These are phyloP conservation scores for Gomphus bonarii DNA, from an alignment of 1,284 basidiomycete species.

Conservation along the genomic window DNA sequence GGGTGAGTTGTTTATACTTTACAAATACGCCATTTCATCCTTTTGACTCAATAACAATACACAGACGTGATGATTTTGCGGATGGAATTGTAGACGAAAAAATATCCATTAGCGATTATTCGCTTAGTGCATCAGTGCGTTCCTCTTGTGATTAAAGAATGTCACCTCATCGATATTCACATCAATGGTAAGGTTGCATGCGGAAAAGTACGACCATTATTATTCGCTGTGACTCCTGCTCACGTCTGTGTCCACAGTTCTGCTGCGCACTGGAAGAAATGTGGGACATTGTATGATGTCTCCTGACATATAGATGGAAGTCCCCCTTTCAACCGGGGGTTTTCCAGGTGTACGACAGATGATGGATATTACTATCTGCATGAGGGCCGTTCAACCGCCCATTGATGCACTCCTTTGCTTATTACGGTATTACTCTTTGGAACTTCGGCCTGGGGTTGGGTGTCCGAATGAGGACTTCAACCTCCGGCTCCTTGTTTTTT, in stretches of 20 bases:
- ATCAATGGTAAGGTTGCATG: constrained; percentile 44
- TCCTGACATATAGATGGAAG: not conserved
- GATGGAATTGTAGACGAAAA: constrained; percentile 96
- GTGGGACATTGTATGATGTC: constrained; percentile 45
- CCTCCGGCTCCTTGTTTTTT: too few relatives aligned
- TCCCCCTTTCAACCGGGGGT: not conserved
- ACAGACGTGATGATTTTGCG: constrained; percentile 86
- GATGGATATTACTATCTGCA: not conserved
- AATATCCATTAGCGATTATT: constrained; percentile 93
- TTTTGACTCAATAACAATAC: not conserved
- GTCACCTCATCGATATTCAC: constrained; percentile 15
- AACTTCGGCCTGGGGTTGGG: not conserved
- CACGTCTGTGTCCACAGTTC: constrained; percentile 32
- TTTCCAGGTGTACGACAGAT: not conserved
- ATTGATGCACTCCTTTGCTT: too few relatives aligned
- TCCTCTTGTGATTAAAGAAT: not conserved
- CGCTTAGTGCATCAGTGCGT: constrained; percentile 81
- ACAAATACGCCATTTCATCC: not conserved
- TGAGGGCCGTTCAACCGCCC: not conserved
- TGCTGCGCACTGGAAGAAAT: constrained; percentile 60
- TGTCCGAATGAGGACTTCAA: not conserved
- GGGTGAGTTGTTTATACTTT: constrained; percentile 34
- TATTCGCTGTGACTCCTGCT: not conserved
- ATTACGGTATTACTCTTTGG: not conserved
- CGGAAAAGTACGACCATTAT: constrained; percentile 29